phyloP scores from a whole-genome alignment of 352 stramenopile genomes.

The Phytophthora aleatoria region DNA sequence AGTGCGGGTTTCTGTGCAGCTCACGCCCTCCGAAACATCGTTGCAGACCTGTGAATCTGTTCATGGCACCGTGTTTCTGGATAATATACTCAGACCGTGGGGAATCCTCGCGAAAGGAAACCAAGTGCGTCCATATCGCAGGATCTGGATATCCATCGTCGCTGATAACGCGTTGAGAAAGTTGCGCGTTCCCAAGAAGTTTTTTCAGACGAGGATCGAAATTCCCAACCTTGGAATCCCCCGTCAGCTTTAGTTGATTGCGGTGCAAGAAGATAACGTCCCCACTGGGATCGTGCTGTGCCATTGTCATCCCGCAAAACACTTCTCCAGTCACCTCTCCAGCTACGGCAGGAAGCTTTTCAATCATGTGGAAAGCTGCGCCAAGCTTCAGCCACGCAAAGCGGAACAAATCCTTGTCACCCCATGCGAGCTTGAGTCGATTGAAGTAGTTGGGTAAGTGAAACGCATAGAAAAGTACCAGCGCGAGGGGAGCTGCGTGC shows the following conservation, averaged over 20 bases:
- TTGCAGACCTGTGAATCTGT: slow-evolving; percentile 42
- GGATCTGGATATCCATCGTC: slow-evolving; percentile 37
- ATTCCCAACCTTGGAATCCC: slow-evolving; percentile 2
- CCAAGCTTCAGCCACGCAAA: slow-evolving; percentile 58
- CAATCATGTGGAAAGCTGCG: slow-evolving; percentile 60
- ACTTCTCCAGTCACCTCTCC: slow-evolving; percentile 26
- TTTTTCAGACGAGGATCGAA: slow-evolving; percentile 21
- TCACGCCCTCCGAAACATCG: slow-evolving; percentile 55
- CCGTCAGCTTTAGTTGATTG: slow-evolving; percentile 52
- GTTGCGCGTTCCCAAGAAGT: background rate
- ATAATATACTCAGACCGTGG: slow-evolving; percentile 45
- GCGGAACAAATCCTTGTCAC: slow-evolving; percentile 67
- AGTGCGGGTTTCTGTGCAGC: slow-evolving; percentile 26
- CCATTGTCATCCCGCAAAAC: slow-evolving; percentile 64
- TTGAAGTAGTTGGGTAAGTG: slow-evolving; percentile 44
- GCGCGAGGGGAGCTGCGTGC: slow-evolving; percentile 30
- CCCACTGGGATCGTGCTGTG: slow-evolving; percentile 38
- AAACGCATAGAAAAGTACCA: slow-evolving; percentile 48
- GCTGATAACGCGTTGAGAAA: background rate
- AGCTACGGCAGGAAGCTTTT: slow-evolving; percentile 39
- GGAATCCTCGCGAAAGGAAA: slow-evolving; percentile 52
- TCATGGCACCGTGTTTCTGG: slow-evolving; percentile 43
- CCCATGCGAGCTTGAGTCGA: slow-evolving; percentile 41
- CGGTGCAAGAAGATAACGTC: slow-evolving; percentile 55
- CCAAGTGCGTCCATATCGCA: slow-evolving; percentile 64